A percentile compares a stretch with the other conserved stretches of the same genome.
These are phyloP conservation scores for Teunomyces panamensis DNA, from an alignment of 805 yeast genomes.

Conservation along the genomic window DNA sequence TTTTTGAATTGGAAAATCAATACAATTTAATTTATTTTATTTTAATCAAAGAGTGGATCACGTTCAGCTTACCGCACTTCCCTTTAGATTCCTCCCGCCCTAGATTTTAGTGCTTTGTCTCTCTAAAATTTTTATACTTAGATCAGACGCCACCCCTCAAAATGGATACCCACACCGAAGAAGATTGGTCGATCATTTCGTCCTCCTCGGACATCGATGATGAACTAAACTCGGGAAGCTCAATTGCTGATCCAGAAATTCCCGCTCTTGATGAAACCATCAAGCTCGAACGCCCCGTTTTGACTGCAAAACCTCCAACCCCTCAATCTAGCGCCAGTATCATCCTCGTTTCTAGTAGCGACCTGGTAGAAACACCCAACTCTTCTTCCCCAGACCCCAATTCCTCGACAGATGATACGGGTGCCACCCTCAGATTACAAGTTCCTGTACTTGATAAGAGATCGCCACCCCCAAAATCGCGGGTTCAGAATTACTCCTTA, in stretches of 20 bases:
- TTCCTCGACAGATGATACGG: neutral
- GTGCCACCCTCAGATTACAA: neutral
- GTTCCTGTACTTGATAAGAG: neutral
- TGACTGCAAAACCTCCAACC: neutral
- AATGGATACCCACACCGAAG: conserved; percentile 21
- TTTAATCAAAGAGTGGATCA: no score
- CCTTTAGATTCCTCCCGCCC: no score
- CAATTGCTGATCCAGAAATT: conserved; percentile 3
- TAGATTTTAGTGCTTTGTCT: no score
- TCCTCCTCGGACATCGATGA: conserved; percentile 40
- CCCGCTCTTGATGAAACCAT: neutral
- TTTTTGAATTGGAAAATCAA: neutral
- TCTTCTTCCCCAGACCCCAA: neutral
- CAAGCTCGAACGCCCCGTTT: neutral
- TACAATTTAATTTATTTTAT: no score
- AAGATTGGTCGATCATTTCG: conserved; percentile 45
- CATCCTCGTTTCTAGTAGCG: neutral
- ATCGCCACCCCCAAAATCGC: neutral
- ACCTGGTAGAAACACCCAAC: neutral
- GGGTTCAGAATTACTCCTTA: neutral
- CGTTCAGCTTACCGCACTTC: no score
- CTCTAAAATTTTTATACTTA: no score
- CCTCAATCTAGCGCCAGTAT: neutral
- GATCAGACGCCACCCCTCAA: conserved; percentile 8
- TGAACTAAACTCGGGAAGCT: conserved; percentile 23